These are phyloP conservation scores for Scolecobasidium constrictum DNA, from an alignment of 2,329 filamentous ascomycete genomes.

Conservation along the genomic window DNA sequence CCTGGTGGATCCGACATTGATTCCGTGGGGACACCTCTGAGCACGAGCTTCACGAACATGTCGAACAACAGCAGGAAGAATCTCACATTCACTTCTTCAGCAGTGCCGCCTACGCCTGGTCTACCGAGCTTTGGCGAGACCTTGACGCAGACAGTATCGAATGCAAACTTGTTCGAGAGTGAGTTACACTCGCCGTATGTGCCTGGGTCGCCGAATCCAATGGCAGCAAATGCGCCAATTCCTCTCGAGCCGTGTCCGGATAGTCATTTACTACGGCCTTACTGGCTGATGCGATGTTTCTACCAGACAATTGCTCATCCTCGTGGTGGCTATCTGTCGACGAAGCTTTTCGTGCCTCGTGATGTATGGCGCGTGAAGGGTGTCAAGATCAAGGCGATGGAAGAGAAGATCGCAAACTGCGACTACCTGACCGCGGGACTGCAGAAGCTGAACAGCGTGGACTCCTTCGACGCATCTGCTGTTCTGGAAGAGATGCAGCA, in stretches of 20 bases:
- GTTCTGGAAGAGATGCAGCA: slow-evolving; percentile 90
- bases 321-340: slow-evolving; percentile 83
- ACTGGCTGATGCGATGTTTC: slow-evolving; percentile 93
- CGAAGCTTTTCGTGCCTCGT: slow-evolving; percentile 79
- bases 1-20: slow-evolving; percentile 54
- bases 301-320: slow-evolving; percentile 89
- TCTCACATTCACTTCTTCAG: slow-evolving; percentile 46
- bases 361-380: slow-evolving; percentile 92
- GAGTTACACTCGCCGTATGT: slow-evolving; percentile 59
- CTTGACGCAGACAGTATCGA: slow-evolving; percentile 48
- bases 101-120: slow-evolving; percentile 54
- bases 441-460: slow-evolving; percentile 69
- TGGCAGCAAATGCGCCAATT: slow-evolving; percentile 55
- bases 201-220: slow-evolving; percentile 54
- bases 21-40: slow-evolving; percentile 66
- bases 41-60: slow-evolving; percentile 50
- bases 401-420: slow-evolving; percentile 89
- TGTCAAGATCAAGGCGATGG: slow-evolving; percentile 80
- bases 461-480: slow-evolving; percentile 83
- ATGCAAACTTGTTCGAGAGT: slow-evolving; percentile 73
- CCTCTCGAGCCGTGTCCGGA: slow-evolving; percentile 86
- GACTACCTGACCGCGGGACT: slow-evolving; percentile 84
- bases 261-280: slow-evolving; percentile 80
- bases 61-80: slow-evolving; percentile 23
- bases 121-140: slow-evolving; percentile 30